A percentile compares a stretch with the other conserved stretches of the same genome.
Evolutionary conservation across 2,329 filamentous ascomycete species (phyloP).

Genomic region (Fusarium sp.): DNA sequence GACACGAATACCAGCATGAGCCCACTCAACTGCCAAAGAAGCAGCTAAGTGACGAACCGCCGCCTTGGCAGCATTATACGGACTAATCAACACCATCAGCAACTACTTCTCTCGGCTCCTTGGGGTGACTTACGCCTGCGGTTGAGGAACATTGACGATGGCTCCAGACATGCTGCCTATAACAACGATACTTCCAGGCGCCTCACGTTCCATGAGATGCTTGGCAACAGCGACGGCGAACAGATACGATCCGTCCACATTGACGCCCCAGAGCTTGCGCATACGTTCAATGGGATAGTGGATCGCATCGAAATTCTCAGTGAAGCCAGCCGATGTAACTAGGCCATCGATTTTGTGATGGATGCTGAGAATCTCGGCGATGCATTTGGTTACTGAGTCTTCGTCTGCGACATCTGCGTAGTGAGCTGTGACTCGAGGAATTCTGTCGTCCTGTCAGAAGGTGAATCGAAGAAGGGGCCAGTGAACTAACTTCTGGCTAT

Average conservation of each 20-base stretch:
- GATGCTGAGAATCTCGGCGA: constrained; percentile 62
- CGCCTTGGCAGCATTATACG: constrained; percentile 93
- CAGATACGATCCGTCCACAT: constrained; percentile 89
- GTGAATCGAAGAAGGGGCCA: rapidly evolving
- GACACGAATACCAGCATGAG: constrained; percentile 83
- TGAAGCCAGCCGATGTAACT: constrained; percentile 95
- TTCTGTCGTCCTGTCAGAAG: constrained; percentile 48
- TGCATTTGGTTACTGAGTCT: constrained; percentile 75
- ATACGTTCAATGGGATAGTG: constrained; percentile 90
- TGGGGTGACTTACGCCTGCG: constrained; percentile 69
- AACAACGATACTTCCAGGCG: constrained; percentile 85
- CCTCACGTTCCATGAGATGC: constrained; percentile 84
- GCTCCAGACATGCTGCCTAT: constrained; percentile 93
- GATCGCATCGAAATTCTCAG: constrained; percentile 91
- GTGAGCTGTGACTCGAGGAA: constrained; percentile 87
- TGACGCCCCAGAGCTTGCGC: constrained; percentile 91
- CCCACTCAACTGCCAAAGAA: constrained; percentile 93
- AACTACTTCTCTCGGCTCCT: rapidly evolving
- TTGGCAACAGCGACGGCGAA: constrained; percentile 85
- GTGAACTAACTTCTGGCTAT: constrained; percentile 65
- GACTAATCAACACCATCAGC: constrained; percentile 49
- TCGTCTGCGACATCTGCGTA: constrained; percentile 87
- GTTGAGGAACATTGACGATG: constrained; percentile 95
- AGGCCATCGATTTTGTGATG: constrained; percentile 89
- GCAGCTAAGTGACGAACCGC: constrained; percentile 87